Evolutionary conservation across 441 rosid genomes (phyloP).

Genomic region (Adansonia grandidieri): DNA sequence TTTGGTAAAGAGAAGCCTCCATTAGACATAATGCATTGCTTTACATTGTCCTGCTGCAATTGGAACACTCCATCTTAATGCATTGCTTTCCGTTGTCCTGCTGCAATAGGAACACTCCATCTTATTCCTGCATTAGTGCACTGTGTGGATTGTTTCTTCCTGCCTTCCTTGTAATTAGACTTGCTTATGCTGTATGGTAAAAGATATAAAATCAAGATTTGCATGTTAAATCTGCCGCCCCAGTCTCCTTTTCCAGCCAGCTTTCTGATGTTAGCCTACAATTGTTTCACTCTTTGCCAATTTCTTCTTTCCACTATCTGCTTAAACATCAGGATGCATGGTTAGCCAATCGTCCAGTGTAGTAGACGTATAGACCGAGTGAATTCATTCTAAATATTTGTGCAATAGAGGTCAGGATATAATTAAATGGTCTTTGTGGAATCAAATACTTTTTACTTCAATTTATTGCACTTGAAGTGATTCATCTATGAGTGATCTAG

Average conservation of each 20-base stretch:
- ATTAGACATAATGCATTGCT: not conserved
- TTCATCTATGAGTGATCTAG: conserved; percentile 30
- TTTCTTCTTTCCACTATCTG: conserved; percentile 7
- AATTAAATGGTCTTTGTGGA: conserved; percentile 2
- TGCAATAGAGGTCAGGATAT: not conserved
- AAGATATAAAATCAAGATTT: not conserved
- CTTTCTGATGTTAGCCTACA: conserved; percentile 4
- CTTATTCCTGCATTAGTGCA: conserved; percentile 12
- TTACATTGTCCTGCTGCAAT: not conserved
- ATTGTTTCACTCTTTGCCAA: conserved; percentile 6
- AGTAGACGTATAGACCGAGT: not conserved
- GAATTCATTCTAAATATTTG: not conserved
- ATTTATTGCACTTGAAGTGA: conserved; percentile 29
- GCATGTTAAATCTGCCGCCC: not conserved
- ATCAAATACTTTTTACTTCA: conserved; percentile 16
- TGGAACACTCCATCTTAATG: not conserved
- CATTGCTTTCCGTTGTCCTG: not conserved
- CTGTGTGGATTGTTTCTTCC: not conserved
- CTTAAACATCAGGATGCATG: not conserved
- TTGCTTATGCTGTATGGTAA: conserved; percentile 2
- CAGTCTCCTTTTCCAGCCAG: not conserved
- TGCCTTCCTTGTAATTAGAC: not conserved
- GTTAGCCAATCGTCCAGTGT: not conserved
- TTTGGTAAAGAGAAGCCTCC: conserved; percentile 3
- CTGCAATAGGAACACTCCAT: conserved; percentile 5